phyloP scores from a whole-genome alignment of 2,329 filamentous ascomycete genomes.

The Lachnellula cervina region DNA sequence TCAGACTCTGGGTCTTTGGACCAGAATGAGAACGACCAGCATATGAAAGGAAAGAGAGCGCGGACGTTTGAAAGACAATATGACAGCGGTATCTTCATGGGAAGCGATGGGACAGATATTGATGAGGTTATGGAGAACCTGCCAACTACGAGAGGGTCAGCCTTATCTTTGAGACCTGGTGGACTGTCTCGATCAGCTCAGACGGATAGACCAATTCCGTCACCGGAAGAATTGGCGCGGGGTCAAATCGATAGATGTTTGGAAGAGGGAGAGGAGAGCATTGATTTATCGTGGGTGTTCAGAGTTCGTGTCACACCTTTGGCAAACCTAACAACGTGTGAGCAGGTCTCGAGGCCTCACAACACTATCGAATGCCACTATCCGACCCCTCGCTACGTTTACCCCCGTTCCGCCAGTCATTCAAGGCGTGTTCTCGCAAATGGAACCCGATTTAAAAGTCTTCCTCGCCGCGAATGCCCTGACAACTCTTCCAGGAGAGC shows the following conservation, averaged over 20 bases:
- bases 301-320: not conserved
- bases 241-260: conserved; percentile 47
- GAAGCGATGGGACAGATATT: conserved; percentile 50
- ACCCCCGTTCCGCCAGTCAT: conserved; percentile 38
- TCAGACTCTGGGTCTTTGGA: conserved; percentile 18
- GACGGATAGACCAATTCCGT: conserved; percentile 6
- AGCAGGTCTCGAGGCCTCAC: conserved; percentile 36
- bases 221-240: conserved; percentile 41
- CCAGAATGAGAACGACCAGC: conserved; percentile 5
- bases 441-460: conserved; percentile 55
- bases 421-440: conserved; percentile 45
- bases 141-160: conserved; percentile 1
- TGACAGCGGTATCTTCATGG: conserved; percentile 68
- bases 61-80: conserved; percentile 50
- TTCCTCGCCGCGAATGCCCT: conserved; percentile 58
- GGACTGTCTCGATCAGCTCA: conserved; percentile 7
- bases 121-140: conserved; percentile 32
- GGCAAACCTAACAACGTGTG: conserved; percentile 8
- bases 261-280: conserved; percentile 52
- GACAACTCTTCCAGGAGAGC: conserved; percentile 48
- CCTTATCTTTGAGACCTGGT: conserved; percentile 13
- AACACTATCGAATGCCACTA: conserved; percentile 49
- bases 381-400: conserved; percentile 53
- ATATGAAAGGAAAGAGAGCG: conserved; percentile 38
- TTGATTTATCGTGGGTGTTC: conserved; percentile 56